Base-by-base conservation (phyloP, 1,284 basidiomycete genomes). In the Coniferiporia sulphurascens region DNA sequence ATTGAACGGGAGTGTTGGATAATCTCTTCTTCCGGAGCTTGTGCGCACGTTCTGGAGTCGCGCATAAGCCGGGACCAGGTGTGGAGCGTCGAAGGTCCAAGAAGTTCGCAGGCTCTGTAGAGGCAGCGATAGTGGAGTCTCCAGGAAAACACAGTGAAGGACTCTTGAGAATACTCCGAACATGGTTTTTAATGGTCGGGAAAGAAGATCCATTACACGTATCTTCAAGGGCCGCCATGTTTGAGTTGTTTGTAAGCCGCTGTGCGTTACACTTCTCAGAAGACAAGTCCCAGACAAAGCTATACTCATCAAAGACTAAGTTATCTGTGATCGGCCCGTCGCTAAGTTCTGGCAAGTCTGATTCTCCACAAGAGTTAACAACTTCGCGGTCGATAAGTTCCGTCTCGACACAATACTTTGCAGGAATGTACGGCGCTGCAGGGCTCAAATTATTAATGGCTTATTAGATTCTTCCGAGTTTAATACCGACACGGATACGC, bases 111-210 rank as follows among this genome's bases (percentile, higher is more conserved):
- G 44, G 43, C 13, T 43, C 53, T 32, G 8, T 27, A 48, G 43
- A 22, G n/a, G 12, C 50, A n/a, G 35, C 27, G 32, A 21, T 8
- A 13, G n/a, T 27, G 35, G 52, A 36, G 27, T 62, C 58, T 22
- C 50, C 49, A 43, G 46, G 22, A 38, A 62, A 59, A 36, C 52
- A 52, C 27, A 52, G 34, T 1, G 58, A 56, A n/a, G 61, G 53
- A 41, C 43, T 51, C 35, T 59, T 62, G 38, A 62, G 27, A 21
- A 62, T 62, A 41, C 61, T 56, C 38, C 58, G 57, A 19, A 62
- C 53, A 21, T 45, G 51, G 15, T 55, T 51, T 15, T 4, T 56
- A 9, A 21, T 41, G 36, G 19, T 10, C 13, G 50, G 50, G 19
- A 9, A 10, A 41, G 35, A 13, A 41, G 17, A 15, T 13, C n/a